Evolutionary conservation across 2,329 filamentous ascomycete genomes (phyloP).

Genomic region (Zalaria sp.): DNA sequence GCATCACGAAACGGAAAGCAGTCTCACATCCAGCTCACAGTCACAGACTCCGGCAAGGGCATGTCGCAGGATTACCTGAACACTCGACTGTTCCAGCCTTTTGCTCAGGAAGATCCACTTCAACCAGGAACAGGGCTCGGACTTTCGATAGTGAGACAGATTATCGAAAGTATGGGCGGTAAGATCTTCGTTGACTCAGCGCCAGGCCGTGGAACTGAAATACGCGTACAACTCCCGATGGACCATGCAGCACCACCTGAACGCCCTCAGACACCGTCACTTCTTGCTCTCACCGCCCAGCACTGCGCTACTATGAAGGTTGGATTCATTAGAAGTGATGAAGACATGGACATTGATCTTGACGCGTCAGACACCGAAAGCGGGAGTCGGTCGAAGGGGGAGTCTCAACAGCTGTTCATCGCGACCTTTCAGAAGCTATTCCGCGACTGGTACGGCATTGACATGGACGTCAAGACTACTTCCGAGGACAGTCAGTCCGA

Average conservation of each 20-base stretch:
- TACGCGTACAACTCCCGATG: conserved; percentile 34
- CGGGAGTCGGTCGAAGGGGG: not conserved
- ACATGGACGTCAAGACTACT: not conserved
- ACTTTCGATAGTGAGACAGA: conserved; percentile 18
- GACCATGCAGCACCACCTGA: conserved; percentile 14
- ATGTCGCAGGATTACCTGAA: conserved; percentile 18
- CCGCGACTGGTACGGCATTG: conserved; percentile 2
- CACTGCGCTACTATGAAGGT: no score
- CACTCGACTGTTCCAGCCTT: conserved; percentile 16
- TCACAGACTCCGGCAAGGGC: conserved; percentile 19
- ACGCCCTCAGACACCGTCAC: not conserved
- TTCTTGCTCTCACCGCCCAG: not conserved
- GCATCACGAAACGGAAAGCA: not conserved
- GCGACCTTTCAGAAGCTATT: not conserved
- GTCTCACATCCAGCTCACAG: conserved; percentile 4
- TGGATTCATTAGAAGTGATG: no score
- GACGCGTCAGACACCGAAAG: not conserved
- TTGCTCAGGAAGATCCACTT: conserved; percentile 18
- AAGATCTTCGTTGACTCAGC: conserved; percentile 35
- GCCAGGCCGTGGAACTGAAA: conserved; percentile 39
- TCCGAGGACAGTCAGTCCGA: not conserved
- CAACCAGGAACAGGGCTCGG: conserved; percentile 19
- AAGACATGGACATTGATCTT: no score
- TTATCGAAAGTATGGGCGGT: conserved; percentile 14
- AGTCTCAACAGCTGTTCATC: not conserved